phyloP scores from a whole-genome alignment of 495 filamentous ascomycete species.

The Usnea hakonensis region DNA sequence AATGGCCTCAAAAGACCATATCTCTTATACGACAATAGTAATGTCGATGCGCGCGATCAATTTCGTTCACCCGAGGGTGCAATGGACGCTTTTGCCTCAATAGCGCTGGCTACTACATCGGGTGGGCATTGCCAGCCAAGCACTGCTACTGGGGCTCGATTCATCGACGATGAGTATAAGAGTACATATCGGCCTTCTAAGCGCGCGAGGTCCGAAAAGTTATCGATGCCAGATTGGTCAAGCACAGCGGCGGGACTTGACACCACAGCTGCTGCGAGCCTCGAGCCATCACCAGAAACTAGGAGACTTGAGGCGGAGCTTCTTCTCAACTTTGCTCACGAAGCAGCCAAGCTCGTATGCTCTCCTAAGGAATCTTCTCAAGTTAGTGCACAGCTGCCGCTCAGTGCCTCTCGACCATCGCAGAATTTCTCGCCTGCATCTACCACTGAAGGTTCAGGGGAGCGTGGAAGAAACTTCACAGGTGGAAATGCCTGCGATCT shows the following conservation, averaged over 20 bases:
- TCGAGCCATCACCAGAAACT: slow-evolving; percentile 35
- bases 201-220: slow-evolving; percentile 50
- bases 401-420: neutral
- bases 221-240: slow-evolving; percentile 41
- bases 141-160: slow-evolving; percentile 6
- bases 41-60: neutral
- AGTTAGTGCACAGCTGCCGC: neutral
- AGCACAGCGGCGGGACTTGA: slow-evolving; percentile 18
- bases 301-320: slow-evolving; percentile 49
- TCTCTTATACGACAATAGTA: neutral
- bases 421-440: neutral
- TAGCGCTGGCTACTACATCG: slow-evolving; percentile 45
- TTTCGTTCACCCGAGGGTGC: slow-evolving; percentile 21
- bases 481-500: neutral
- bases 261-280: slow-evolving; percentile 39
- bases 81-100: slow-evolving; percentile 49
- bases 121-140: slow-evolving; percentile 14
- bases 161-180: neutral
- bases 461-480: neutral
- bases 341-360: slow-evolving; percentile 4
- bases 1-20: slow-evolving; percentile 7
- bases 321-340: slow-evolving; percentile 32
- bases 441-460: neutral
- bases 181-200: slow-evolving; percentile 44
- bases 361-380: neutral